phyloP scores from a whole-genome alignment of 2,329 filamentous ascomycete species.

The Fusarium clavum region DNA sequence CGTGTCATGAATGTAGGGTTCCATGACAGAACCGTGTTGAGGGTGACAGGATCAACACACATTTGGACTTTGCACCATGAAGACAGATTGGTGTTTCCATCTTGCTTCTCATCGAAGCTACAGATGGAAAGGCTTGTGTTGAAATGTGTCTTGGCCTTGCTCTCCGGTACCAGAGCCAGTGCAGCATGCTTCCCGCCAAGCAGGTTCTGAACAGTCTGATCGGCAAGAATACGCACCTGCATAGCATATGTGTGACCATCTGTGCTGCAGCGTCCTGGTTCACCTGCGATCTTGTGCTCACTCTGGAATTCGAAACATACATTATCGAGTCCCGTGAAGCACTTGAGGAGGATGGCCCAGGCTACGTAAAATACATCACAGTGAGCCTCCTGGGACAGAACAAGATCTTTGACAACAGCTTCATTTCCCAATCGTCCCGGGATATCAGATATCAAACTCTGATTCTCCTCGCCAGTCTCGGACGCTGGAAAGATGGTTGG shows the following conservation, averaged over 20 bases:
- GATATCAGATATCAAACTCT: not conserved
- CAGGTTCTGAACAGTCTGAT: conserved; percentile 7
- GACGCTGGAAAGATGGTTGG: conserved; percentile 39
- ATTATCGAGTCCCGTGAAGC: conserved; percentile 39
- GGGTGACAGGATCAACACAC: conserved; percentile 29
- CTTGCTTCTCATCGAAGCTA: conserved; percentile 42
- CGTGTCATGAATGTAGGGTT: conserved; percentile 55
- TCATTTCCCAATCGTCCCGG: not conserved
- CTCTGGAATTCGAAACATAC: conserved; percentile 36
- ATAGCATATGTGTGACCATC: not conserved
- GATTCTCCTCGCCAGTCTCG: conserved; percentile 26
- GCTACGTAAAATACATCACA: conserved; percentile 22
- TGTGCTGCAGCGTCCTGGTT: not conserved
- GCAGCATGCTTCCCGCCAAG: not conserved
- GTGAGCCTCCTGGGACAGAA: not conserved
- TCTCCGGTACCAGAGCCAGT: not conserved
- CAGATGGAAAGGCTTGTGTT: conserved; percentile 57
- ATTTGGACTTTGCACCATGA: conserved; percentile 38
- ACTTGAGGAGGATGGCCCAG: conserved; percentile 36
- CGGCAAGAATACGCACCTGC: conserved; percentile 8
- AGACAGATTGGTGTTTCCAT: not conserved
- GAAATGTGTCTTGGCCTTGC: conserved; percentile 51
- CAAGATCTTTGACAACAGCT: not conserved
- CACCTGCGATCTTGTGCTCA: conserved; percentile 3
- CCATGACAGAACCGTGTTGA: conserved; percentile 46